Evolutionary conservation across 768 basidiomycete genomes (phyloP).

Genomic region (Hypsizygus marmoreus): DNA sequence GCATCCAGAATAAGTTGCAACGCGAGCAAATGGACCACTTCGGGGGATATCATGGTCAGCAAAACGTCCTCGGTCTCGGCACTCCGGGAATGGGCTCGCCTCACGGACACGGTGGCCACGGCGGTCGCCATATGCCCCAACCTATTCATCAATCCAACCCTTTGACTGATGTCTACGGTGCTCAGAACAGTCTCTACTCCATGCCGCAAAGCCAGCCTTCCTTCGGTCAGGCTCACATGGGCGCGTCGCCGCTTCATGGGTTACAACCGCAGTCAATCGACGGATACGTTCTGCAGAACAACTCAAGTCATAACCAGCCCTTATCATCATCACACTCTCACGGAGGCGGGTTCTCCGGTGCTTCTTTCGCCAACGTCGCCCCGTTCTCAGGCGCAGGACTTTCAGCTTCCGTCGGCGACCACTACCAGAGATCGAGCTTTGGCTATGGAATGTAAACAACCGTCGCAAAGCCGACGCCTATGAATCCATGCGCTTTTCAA

Average conservation of each 20-base stretch:
- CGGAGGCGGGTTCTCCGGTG: slow-evolving; percentile 57
- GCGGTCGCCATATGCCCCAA: slow-evolving; percentile 59
- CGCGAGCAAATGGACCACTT: slow-evolving; percentile 84
- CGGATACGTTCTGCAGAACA: slow-evolving; percentile 78
- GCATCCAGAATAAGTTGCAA: slow-evolving; percentile 98
- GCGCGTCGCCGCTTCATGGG: slow-evolving; percentile 51
- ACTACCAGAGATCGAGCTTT: slow-evolving; percentile 73
- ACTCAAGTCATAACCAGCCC: slow-evolving; percentile 63
- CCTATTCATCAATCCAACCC: slow-evolving; percentile 52
- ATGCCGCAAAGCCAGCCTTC: slow-evolving; percentile 54
- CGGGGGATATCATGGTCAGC: slow-evolving; percentile 61
- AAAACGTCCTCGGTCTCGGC: slow-evolving; percentile 57
- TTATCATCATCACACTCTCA: slow-evolving; percentile 61
- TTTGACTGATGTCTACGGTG: slow-evolving; percentile 66
- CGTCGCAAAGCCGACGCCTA: slow-evolving; percentile 21
- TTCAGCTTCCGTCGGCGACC: slow-evolving; percentile 61
- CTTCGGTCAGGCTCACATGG: slow-evolving; percentile 60
- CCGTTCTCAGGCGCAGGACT: slow-evolving; percentile 59
- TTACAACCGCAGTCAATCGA: slow-evolving; percentile 77
- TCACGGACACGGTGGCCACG: slow-evolving; percentile 28
- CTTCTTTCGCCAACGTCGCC: slow-evolving; percentile 49
- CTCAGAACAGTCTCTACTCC: slow-evolving; percentile 63
- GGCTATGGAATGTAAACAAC: slow-evolving; percentile 77
- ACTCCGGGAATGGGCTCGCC: slow-evolving; percentile 55
- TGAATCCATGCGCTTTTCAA: slow-evolving; percentile 25